Conservation (phyloP, 306 rosid genomes). For the Fagus sylvatica region DNA sequence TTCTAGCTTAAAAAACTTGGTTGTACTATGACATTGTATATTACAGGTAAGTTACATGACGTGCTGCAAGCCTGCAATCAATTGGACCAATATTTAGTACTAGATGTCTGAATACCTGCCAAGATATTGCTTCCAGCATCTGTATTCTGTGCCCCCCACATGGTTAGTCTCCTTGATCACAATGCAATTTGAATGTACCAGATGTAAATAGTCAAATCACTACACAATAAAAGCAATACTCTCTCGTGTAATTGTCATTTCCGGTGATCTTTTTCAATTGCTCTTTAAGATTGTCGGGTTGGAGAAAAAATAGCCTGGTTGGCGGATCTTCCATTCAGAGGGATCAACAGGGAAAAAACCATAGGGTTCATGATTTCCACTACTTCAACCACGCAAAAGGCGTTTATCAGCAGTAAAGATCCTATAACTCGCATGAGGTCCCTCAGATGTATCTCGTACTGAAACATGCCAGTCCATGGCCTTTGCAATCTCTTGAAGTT, state of each 20-base stretch:
- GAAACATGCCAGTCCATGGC: constrained; percentile 82
- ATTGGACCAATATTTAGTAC: constrained; percentile 11
- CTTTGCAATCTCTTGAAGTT: constrained; percentile 69
- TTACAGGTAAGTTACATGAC: constrained; percentile 32
- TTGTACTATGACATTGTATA: constrained; percentile 33
- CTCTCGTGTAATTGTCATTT: neutral
- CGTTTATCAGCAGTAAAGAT: constrained; percentile 77
- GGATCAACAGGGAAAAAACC: neutral
- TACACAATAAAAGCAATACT: constrained; percentile 2
- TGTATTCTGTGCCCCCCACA: neutral
- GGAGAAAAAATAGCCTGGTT: neutral
- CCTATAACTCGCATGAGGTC: constrained; percentile 86
- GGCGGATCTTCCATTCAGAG: neutral
- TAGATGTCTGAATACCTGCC: constrained; percentile 13
- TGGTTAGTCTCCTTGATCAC: neutral
- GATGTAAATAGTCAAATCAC: neutral
- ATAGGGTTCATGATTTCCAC: neutral
- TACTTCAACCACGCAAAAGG: constrained; percentile 59
- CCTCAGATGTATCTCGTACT: constrained; percentile 81
- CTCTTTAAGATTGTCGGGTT: neutral
- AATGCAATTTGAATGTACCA: neutral
- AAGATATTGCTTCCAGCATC: constrained; percentile 18
- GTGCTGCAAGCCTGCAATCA: constrained; percentile 20
- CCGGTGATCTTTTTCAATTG: neutral
- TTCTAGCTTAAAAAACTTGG: constrained; percentile 14